Conservation (phyloP, 441 rosid species). For the Jatropha podagrica region DNA sequence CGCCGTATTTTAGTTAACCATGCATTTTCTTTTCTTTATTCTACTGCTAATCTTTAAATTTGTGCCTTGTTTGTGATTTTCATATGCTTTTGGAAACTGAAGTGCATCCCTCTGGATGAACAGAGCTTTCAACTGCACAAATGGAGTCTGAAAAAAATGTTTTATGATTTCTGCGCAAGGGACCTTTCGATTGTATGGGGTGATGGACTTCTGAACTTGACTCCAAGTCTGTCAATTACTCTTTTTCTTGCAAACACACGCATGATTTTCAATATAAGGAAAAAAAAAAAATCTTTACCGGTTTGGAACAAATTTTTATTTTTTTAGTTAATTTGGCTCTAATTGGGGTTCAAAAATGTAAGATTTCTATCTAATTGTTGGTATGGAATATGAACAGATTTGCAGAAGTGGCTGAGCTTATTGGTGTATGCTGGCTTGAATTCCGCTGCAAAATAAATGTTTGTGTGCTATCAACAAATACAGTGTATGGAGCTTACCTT, state of each 20-base stretch:
- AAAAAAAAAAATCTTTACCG: too few relatives aligned
- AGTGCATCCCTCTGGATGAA: neutral
- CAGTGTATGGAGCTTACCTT: constrained; percentile 40
- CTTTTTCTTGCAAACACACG: neutral
- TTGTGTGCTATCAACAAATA: constrained; percentile 39
- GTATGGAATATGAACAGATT: constrained; percentile 37
- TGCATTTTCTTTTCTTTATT: too few relatives aligned
- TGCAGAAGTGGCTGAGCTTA: constrained; percentile 58
- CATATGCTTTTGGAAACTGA: neutral
- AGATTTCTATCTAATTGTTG: too few relatives aligned
- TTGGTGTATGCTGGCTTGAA: constrained; percentile 59
- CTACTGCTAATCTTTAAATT: neutral
- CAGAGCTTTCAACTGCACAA: constrained; percentile 69
- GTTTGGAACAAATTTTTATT: too few relatives aligned
- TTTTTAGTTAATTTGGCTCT: too few relatives aligned
- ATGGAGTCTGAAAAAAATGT: constrained; percentile 48
- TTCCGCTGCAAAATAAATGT: constrained; percentile 46
- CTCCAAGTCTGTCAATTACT: constrained; percentile 40
- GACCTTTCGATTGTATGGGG: constrained; percentile 58
- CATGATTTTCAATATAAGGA: too few relatives aligned
- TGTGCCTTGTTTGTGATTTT: neutral
- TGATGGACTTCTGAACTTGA: constrained; percentile 44
- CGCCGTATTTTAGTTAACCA: too few relatives aligned
- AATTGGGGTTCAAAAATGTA: too few relatives aligned
- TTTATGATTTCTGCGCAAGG: constrained; percentile 56